phyloP scores from a whole-genome alignment of 2,329 filamentous ascomycete species.

The Rutstroemia sydowiana region DNA sequence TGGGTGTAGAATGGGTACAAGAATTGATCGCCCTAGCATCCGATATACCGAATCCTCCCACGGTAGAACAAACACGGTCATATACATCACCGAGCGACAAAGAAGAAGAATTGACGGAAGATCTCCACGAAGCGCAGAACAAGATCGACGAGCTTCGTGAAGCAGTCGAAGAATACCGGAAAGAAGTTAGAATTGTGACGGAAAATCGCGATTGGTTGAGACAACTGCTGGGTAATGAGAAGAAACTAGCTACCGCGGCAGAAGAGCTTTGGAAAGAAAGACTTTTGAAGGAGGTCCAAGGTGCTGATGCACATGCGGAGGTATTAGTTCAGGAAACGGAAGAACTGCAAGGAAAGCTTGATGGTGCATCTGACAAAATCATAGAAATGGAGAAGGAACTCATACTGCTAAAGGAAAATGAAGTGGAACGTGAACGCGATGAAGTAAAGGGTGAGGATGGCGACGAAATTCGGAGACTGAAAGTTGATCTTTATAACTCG shows the following conservation, averaged over 20 bases:
- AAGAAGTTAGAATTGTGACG: not conserved
- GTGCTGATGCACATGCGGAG: not conserved
- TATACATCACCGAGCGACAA: not conserved
- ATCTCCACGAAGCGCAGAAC: not conserved
- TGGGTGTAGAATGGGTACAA: constrained; percentile 5
- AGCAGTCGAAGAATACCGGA: not conserved
- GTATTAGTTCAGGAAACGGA: not conserved
- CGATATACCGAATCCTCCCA: not conserved
- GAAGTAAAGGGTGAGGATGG: not conserved
- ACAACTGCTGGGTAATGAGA: not conserved
- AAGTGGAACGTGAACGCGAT: not conserved
- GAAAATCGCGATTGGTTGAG: not conserved
- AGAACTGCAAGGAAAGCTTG: constrained; percentile 1
- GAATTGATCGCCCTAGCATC: not conserved
- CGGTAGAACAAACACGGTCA: not conserved
- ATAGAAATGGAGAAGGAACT: not conserved
- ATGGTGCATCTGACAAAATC: constrained; percentile 1
- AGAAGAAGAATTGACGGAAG: not conserved
- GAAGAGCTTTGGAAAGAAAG: constrained; percentile 3
- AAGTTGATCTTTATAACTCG: constrained; percentile 5
- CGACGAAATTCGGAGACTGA: not conserved
- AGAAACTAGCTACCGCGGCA: not conserved
- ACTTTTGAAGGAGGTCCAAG: not conserved
- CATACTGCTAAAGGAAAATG: not conserved
- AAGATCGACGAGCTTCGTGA: not conserved